Evolutionary conservation across 345 rosid genomes (phyloP), one percentile per base, ranked within the genome.

Genomic region (Salix koriyanagi): DNA sequence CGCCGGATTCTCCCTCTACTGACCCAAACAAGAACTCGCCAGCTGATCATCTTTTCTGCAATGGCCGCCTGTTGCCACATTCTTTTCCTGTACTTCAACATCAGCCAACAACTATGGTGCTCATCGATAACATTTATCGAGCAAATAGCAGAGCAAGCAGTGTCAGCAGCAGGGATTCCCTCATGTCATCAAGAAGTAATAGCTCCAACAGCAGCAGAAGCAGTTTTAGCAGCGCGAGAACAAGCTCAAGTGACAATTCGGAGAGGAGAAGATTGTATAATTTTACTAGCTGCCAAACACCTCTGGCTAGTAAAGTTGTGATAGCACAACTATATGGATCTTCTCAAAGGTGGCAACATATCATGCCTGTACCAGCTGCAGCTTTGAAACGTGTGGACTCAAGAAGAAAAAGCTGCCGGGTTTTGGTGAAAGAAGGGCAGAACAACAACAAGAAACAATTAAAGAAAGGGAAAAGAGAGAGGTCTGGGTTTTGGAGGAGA

Each of bases 41-140:
- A 1, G 98, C 98, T 2, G 98, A 94, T 77, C 94, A 86, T 66
- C 89, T 94, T 41, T 94, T 94, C 79, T 84, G 70, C 85, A 92
- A 94, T 70, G 98, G 97, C 73, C 89, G 88, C 72, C 84, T 92
- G 67, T 50, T 94, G 78, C 97, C 98, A 2, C 97, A 94, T 72
- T 61, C 79, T 9, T 94, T 92, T 69, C 98, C 97, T 1, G 65
- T 67, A 36, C 79, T 16, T n/a, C 85, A 66, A 39, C 79, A 46
- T 18, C 62, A 11, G 26, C 25, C 64, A 15, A 28, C 70, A 34
- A 74, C 64, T 7, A 2, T 23, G 42, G 18, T 60, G 4, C 7
- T 44, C 8, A 13, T 1, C 12, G 64, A 26, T 36, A 44, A 1
- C 12, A 70, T 67, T 19, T 77, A 79, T 16, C 86, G 88, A 0